Evolutionary conservation across 345 rosid genomes (phyloP).

Genomic region (Moringa oleifera): DNA sequence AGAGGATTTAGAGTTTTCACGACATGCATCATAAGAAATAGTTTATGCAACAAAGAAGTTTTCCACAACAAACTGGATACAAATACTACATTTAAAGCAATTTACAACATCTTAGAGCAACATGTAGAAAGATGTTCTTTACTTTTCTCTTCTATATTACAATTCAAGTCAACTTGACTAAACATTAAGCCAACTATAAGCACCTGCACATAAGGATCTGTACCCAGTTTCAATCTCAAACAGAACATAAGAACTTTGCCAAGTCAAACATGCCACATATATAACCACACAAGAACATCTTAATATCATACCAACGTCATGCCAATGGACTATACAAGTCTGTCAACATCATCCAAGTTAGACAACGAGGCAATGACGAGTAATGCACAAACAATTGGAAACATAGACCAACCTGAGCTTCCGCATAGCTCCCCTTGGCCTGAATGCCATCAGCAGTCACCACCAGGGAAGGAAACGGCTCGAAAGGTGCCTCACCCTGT

Average conservation of each 20-base stretch:
- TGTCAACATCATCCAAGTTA: too few relatives aligned
- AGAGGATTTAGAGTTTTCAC: too few relatives aligned
- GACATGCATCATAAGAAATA: too few relatives aligned
- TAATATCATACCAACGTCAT: too few relatives aligned
- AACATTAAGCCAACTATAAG: background rate
- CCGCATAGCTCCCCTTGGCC: constrained; percentile 87
- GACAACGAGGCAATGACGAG: too few relatives aligned
- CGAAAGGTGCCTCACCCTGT: constrained; percentile 52
- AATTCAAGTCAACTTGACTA: too few relatives aligned
- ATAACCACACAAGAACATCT: too few relatives aligned
- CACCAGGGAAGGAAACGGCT: constrained; percentile 78
- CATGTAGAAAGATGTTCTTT: background rate
- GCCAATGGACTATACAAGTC: too few relatives aligned
- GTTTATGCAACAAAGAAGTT: background rate
- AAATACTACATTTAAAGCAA: background rate
- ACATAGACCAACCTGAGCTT: constrained; percentile 60
- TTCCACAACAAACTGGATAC: background rate
- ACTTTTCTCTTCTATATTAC: background rate
- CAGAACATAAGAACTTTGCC: too few relatives aligned
- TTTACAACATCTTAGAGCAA: background rate
- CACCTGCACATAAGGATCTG: background rate
- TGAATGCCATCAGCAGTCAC: constrained; percentile 52
- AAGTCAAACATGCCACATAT: too few relatives aligned
- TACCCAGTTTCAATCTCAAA: too few relatives aligned
- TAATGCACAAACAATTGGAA: background rate